Conservation (phyloP, 768 basidiomycete species). For the Podaxis sp. region DNA sequence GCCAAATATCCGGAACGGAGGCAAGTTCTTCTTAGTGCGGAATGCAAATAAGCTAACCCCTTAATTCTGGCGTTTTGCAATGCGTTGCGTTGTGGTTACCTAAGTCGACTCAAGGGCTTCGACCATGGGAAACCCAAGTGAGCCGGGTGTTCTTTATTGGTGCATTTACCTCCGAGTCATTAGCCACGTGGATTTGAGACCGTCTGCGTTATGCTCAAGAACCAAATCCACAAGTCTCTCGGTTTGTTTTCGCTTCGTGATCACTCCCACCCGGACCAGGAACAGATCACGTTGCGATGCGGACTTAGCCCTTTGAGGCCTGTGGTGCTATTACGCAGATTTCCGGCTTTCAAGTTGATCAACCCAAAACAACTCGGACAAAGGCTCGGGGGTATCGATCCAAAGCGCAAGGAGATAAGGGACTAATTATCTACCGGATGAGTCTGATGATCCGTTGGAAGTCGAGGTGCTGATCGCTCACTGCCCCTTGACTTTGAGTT, state of each 20-base stretch:
- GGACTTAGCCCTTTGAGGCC: not conserved
- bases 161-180: not conserved
- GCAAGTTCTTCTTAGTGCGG: not conserved
- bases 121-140: slow-evolving; percentile 1
- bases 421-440: not conserved
- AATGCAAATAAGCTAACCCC: not conserved
- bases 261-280: slow-evolving; percentile 1
- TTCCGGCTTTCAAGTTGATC: slow-evolving; percentile 1
- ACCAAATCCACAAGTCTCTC: not conserved
- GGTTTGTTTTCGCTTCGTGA: not conserved
- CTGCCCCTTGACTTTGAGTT: not conserved
- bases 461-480: not conserved
- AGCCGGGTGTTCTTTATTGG: not conserved
- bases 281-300: slow-evolving; percentile 9
- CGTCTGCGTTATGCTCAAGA: not conserved
- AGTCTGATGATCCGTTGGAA: slow-evolving; percentile 5
- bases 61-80: slow-evolving; percentile 10
- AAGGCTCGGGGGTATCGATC: not conserved
- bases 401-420: not conserved
- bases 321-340: slow-evolving; percentile 5
- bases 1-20: slow-evolving; percentile 7
- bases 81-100: slow-evolving; percentile 9
- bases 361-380: not conserved
- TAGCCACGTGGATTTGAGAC: slow-evolving; percentile 8
- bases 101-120: slow-evolving; percentile 6